phyloP scores from a whole-genome alignment of 2,329 filamentous ascomycete genomes.

The Chaetomium globosum region DNA sequence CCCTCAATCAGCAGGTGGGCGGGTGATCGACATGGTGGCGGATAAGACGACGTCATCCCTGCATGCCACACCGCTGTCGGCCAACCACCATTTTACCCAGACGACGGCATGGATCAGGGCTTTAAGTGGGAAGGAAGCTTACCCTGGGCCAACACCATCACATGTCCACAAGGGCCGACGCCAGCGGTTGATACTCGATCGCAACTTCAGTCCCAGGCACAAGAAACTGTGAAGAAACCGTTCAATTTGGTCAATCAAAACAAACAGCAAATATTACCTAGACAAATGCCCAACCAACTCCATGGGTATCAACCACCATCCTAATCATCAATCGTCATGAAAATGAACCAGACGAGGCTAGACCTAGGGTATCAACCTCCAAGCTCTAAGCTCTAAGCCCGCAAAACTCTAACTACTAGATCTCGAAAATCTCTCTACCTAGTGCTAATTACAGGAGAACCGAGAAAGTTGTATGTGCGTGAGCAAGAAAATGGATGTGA shows the following conservation, averaged over 20 bases:
- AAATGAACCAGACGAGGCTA: neutral
- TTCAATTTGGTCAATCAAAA: neutral
- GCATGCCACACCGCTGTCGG: conserved; percentile 5
- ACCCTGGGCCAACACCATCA: too few relatives aligned
- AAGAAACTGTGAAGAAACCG: neutral
- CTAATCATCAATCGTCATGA: neutral
- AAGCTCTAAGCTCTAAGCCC: neutral
- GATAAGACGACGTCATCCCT: conserved; percentile 20
- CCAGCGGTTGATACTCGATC: neutral
- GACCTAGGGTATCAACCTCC: conserved; percentile 9
- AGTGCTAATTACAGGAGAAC: conserved; percentile 18
- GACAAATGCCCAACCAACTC: neutral
- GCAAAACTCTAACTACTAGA: conserved; percentile 1
- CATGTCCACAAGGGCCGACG: neutral
- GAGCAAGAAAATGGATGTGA: neutral
- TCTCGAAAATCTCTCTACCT: conserved; percentile 6
- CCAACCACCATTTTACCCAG: neutral
- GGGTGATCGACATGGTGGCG: conserved; percentile 17
- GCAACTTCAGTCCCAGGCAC: neutral
- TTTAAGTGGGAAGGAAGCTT: neutral
- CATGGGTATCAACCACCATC: conserved; percentile 14
- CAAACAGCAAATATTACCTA: neutral
- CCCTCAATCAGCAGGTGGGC: neutral
- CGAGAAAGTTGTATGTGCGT: conserved; percentile 5
- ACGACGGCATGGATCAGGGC: neutral